Percentiles rank a stretch among this genome's conserved stretches.
Evolutionary conservation across 495 filamentous ascomycete genomes (phyloP).

Genomic region (Penicilliopsis zonata): DNA sequence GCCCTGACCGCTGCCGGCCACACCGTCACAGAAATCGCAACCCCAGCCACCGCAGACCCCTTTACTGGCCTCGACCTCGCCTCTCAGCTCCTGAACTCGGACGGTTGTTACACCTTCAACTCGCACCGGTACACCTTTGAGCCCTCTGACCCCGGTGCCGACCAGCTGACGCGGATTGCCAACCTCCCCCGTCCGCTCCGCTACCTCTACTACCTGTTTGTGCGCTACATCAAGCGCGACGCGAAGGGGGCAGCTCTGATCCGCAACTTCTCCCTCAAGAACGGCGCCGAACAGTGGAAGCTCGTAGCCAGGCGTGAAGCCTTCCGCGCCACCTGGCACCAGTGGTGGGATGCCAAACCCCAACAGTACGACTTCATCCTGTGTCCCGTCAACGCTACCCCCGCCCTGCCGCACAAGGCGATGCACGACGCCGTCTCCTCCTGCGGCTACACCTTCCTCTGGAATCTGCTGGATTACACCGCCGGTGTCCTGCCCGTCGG

Average conservation of each 20-base stretch:
- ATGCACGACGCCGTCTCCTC: constrained; percentile 79
- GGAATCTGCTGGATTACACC: constrained; percentile 88
- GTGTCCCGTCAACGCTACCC: constrained; percentile 79
- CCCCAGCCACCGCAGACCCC: constrained; percentile 45
- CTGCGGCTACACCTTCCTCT: constrained; percentile 93
- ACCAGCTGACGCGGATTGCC: constrained; percentile 60
- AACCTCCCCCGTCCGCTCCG: constrained; percentile 63
- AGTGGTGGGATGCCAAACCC: constrained; percentile 64
- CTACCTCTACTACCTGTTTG: constrained; percentile 79
- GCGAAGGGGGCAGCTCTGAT: constrained; percentile 67
- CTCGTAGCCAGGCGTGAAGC: constrained; percentile 64
- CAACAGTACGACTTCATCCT: constrained; percentile 66
- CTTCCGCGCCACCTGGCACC: constrained; percentile 64
- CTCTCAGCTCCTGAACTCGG: constrained; percentile 74
- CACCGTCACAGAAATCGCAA: constrained; percentile 58
- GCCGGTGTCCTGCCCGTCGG: constrained; percentile 79
- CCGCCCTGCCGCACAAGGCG: constrained; percentile 75
- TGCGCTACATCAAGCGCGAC: constrained; percentile 71
- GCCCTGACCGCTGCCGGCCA: constrained; percentile 64
- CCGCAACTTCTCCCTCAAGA: constrained; percentile 55
- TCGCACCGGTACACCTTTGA: constrained; percentile 70
- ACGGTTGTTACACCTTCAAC: constrained; percentile 73
- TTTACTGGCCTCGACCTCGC: constrained; percentile 70
- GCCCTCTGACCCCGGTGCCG: constrained; percentile 67
- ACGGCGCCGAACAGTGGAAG: constrained; percentile 68